Base-by-base conservation (phyloP, 495 filamentous ascomycete genomes). In the Neurospora tetraspora region DNA sequence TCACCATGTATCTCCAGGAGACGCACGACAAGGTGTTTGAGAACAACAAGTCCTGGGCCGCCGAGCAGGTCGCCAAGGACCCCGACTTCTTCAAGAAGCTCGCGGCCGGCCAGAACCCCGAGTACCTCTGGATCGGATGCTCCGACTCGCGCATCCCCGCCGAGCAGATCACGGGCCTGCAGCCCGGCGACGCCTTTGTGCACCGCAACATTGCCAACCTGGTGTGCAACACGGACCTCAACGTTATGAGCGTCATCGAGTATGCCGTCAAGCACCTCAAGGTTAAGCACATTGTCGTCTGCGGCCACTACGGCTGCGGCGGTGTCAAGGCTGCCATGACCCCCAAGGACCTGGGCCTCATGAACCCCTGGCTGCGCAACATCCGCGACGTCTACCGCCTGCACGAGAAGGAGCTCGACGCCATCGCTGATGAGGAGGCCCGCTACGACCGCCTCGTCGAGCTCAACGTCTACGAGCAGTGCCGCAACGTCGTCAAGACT, bases 121-220 rank as follows among this genome's bases (percentile, higher is more conserved):
- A 89, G 74, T 89, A 88, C 72, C 84, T 89, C 65, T 93, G 90
- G 85, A 88, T 90, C 76, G 88, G 88, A 45, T 90, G 88, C 82
- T 86, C 84, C 78, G 88, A 90, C 79, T 88, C 86, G 59, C 87
- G 88, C 72, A 88, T 90, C 74, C 88, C 88, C 36, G 88, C 87
- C 47, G 88, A 89, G 78, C 83, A 84, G 73, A 84, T 90, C 77
- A 85, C 87, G 36, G 88, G 88, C 43, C 80, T 90, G n/a, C 78
- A 82, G 39, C 85, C 88, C 53, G 88, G 88, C 68, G 87, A 90
- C 70, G 84, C 85, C 70, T 90, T 90, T 76, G 83, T 89, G 70
- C 88, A 90, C 79, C 85, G 88, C 77, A 90, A 90, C 83, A 89
- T 90, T 74, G 88, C 88, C 72, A 90, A 90, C 82, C 77, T 90